Conservation (phyloP, 2,329 filamentous ascomycete species). For the Madurella fahalii region DNA sequence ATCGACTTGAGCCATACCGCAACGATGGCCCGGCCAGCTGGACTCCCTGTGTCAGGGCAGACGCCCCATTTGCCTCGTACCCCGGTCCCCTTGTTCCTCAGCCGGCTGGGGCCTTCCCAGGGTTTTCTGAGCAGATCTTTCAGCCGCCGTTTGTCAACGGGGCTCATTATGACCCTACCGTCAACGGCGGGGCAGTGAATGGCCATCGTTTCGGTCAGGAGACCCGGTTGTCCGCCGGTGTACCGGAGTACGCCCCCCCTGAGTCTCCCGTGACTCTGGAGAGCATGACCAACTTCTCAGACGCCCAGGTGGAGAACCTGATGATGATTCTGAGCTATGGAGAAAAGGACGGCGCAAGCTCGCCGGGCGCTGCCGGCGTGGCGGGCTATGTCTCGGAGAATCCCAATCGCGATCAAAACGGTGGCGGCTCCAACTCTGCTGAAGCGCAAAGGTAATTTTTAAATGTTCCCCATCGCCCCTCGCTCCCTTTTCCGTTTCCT, state of each 20-base stretch:
- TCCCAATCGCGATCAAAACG: slow-evolving; percentile 5
- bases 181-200: slow-evolving; percentile 37
- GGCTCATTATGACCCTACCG: slow-evolving; percentile 23
- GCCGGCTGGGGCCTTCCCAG: slow-evolving; percentile 27
- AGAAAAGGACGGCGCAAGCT: slow-evolving; percentile 12
- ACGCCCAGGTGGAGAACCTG: slow-evolving; percentile 31
- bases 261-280: slow-evolving; percentile 29
- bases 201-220: slow-evolving; percentile 38
- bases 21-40: slow-evolving; percentile 59
- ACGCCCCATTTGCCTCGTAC: slow-evolving; percentile 30
- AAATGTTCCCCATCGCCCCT: not conserved
- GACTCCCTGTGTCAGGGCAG: slow-evolving; percentile 25
- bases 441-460: slow-evolving; percentile 14
- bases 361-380: slow-evolving; percentile 8
- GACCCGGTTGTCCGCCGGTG: slow-evolving; percentile 57
- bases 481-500: too few relatives aligned
- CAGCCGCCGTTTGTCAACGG: slow-evolving; percentile 33
- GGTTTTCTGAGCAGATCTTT: slow-evolving; percentile 28
- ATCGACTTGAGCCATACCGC: slow-evolving; percentile 69
- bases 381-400: slow-evolving; percentile 15
- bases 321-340: slow-evolving; percentile 25
- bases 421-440: not conserved
- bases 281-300: slow-evolving; percentile 31
- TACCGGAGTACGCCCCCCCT: slow-evolving; percentile 57
- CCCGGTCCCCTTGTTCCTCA: slow-evolving; percentile 17